A percentile compares a stretch with the other conserved stretches of the same genome.
phyloP scores from a whole-genome alignment of 2,329 filamentous ascomycete species.

The Whalleya microplaca region DNA sequence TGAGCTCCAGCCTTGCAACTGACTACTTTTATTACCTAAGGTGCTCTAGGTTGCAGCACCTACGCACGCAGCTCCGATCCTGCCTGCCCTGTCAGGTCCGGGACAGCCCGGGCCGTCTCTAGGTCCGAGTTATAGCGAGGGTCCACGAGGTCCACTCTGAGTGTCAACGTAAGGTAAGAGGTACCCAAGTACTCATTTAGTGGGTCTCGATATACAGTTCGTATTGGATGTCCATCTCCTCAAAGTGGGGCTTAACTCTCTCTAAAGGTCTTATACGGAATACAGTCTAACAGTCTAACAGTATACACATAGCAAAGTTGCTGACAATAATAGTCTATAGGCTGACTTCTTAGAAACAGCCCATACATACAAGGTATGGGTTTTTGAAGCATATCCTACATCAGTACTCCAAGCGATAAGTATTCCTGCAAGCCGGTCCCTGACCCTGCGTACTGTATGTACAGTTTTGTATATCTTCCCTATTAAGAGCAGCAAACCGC shows the following conservation, averaged over 20 bases:
- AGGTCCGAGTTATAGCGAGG: background rate
- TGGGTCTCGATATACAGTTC: too few relatives aligned
- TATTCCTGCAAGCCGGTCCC: background rate
- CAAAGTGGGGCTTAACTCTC: too few relatives aligned
- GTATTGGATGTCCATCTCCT: too few relatives aligned
- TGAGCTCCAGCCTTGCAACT: background rate
- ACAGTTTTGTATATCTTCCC: background rate
- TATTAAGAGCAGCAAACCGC: background rate
- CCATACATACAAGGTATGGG: background rate
- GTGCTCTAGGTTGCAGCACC: background rate
- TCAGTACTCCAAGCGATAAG: background rate
- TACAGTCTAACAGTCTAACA: too few relatives aligned
- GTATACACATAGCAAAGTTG: background rate
- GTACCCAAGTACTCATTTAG: background rate
- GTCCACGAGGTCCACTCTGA: too few relatives aligned
- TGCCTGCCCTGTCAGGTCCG: too few relatives aligned
- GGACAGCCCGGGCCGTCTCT: background rate
- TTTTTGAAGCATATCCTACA: background rate
- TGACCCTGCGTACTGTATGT: background rate
- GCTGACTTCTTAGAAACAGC: background rate
- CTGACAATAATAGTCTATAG: background rate
- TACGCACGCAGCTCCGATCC: background rate
- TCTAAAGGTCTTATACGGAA: too few relatives aligned
- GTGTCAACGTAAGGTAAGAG: background rate
- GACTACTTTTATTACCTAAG: too few relatives aligned